Base-by-base conservation (phyloP, 2,329 filamentous ascomycete species). In the Furcasterigmium furcatum region DNA sequence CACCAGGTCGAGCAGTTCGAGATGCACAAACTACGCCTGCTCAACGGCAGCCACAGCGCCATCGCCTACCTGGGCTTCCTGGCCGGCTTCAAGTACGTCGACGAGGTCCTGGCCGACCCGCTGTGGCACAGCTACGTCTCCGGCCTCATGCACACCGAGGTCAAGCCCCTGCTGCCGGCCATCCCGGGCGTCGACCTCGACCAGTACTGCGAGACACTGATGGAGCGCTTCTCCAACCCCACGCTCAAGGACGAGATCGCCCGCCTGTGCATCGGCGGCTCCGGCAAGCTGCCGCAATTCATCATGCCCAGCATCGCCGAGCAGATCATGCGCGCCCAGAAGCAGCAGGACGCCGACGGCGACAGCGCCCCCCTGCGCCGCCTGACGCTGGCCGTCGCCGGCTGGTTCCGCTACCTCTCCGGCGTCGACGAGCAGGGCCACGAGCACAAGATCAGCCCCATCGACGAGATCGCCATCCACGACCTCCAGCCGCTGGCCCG, bases 81-180 rank as follows among this genome's bases (percentile, higher is more conserved):
- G 35, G 72, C 73, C 2, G 74, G 74, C 48, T 77, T 76, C 63
- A 62, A 70, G 55, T 77, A 77, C 58, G 74, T 78, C 38, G 73
- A 78, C 59, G 74, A 78, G 57, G 74, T 76, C 38, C 73, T 78
- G 64, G 64, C 68, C 58, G 54, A 77, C 63, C 69, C 71, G 1
- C 38, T 68, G 12, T 74, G 71, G 64, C 57, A 60, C 63, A 65
- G 68, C 51, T 74, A 73, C 50, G 59, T 78, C 38, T 73, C 66
- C 67, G 68, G 76, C 59, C 76, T 77, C 73, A 77, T 77, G 74
- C 72, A 77, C 50, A 54, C 73, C 32, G 74, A 78, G 59, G 73
- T 77, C 46, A 76, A 76, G 63, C 74, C 74, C 1, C 62, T 74
- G 14, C 61, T 78, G 29, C 74, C 74, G 19, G 66, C 65, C 8